Evolutionary conservation across 2,329 filamentous ascomycete species (phyloP), one percentile per base, ranked within the genome.

Genomic region (Trichoderma polysporum): DNA sequence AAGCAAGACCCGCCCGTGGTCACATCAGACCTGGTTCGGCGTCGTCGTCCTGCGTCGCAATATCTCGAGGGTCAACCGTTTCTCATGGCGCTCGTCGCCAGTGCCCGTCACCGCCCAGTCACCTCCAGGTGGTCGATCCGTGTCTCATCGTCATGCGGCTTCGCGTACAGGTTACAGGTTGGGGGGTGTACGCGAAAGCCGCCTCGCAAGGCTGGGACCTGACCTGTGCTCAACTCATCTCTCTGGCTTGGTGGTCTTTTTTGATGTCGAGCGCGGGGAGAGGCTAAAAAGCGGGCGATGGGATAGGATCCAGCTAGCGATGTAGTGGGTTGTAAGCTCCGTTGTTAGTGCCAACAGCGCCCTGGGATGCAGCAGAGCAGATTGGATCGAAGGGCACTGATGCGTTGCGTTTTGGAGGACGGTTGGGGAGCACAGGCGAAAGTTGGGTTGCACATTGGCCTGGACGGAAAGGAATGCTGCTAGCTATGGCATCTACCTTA

Each of bases 201-300:
- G 60, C 33, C 35, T 63, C 49, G 49, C 61, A 56, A 64, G 61
- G 61, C 61, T 63, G 60, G 59, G 49, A 31, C 60, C 39, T 33
- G 47, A 37, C 22, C 39, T 50, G 39, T 63, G 41, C 53, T 63
- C 45, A 52, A 39, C 27, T 64, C 50, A 35, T 41, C 25, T 35
- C 8, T 45, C 29, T n/a, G 37, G 57, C 13, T 19, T 35, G 53
- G 27, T 31, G 37, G 25, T 33, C 22, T 47, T 60, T 41, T 3
- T 25, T 29, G 59, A 54, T 19, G 41, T 39, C n/a, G 61, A 64
- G 61, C 61, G 61, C 61, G 61, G 61, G 61, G 61, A 54, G 61
- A 64, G 61, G 61, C 61, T 64, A 54, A 63, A 63, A 63, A 54
- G 60, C 45, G 60, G 60, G 35, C 15, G 49, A 53, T 22, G 60